These are phyloP conservation scores for Solanum clarkiae DNA, from an alignment of 257 asterid genomes.

Conservation along the genomic window DNA sequence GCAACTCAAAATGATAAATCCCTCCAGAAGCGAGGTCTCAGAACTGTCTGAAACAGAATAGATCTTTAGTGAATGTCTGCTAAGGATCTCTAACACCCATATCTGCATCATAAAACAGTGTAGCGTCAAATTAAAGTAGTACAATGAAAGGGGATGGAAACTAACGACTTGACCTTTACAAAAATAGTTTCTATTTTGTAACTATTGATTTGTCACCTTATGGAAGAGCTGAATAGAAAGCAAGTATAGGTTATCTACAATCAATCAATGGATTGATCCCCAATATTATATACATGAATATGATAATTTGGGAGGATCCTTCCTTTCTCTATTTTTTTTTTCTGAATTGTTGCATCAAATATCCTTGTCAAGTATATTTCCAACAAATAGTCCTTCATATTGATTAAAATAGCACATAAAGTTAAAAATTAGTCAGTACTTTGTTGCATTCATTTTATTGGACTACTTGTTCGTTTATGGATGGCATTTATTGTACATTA, in stretches of 20 bases:
- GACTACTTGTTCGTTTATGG: neutral
- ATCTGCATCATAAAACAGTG: too few species aligned
- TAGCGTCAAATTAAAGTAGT: too few species aligned
- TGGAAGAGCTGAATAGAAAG: neutral
- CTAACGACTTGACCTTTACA: too few species aligned
- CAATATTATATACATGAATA: neutral
- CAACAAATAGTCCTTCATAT: neutral
- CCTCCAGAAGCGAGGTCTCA: too few species aligned
- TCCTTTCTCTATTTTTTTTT: fast-evolving
- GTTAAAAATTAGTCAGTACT: neutral
- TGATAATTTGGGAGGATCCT: neutral
- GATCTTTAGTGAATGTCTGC: too few species aligned
- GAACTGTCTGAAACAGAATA: too few species aligned
- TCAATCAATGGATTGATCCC: neutral
- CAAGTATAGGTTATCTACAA: neutral
- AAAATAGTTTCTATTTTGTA: too few species aligned
- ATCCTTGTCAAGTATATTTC: neutral
- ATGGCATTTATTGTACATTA: neutral
- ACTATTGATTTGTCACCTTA: neutral
- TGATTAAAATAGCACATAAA: neutral
- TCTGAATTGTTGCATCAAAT: neutral
- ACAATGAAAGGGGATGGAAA: too few species aligned
- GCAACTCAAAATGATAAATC: too few species aligned
- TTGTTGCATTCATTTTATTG: neutral
- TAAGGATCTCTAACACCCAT: too few species aligned